Evolutionary conservation across 2,329 filamentous ascomycete species (phyloP).

Genomic region (Didymella arachidicola): DNA sequence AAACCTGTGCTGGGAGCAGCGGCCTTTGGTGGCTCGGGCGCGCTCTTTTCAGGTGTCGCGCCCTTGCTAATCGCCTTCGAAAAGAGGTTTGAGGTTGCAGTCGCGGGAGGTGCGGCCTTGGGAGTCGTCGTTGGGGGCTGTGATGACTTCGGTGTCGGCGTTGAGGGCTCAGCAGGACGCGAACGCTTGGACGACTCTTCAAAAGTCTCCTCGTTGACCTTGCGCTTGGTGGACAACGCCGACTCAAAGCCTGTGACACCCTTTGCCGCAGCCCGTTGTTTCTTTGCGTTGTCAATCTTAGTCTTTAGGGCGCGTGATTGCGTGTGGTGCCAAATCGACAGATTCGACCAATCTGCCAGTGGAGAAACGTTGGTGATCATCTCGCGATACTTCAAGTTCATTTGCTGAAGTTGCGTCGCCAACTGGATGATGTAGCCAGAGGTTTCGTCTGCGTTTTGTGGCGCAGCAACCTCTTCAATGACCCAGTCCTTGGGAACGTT

Average conservation of each 20-base stretch:
- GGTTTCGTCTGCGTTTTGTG: slow-evolving; percentile 21
- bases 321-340: slow-evolving; percentile 44
- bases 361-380: slow-evolving; percentile 34
- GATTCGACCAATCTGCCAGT: slow-evolving; percentile 40
- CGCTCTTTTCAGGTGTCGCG: slow-evolving; percentile 24
- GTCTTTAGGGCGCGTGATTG: slow-evolving; percentile 38
- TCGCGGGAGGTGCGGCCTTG: slow-evolving; percentile 29
- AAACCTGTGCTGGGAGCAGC: slow-evolving; percentile 22
- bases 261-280: slow-evolving; percentile 39
- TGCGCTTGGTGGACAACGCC: slow-evolving; percentile 45
- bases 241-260: slow-evolving; percentile 46
- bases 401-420: slow-evolving; percentile 31
- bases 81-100: slow-evolving; percentile 36
- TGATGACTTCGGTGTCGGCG: slow-evolving; percentile 33
- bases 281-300: slow-evolving; percentile 41
- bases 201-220: slow-evolving; percentile 28
- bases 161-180: slow-evolving; percentile 26
- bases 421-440: slow-evolving; percentile 31
- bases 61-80: slow-evolving; percentile 36
- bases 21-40: slow-evolving; percentile 23
- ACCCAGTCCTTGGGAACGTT: slow-evolving; percentile 39
- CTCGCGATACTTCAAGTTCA: slow-evolving; percentile 42
- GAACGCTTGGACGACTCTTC: slow-evolving; percentile 40
- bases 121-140: slow-evolving; percentile 16
- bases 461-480: slow-evolving; percentile 16